Conservation (phyloP, 2,329 filamentous ascomycete genomes). For the Colletotrichum echinochloae region DNA sequence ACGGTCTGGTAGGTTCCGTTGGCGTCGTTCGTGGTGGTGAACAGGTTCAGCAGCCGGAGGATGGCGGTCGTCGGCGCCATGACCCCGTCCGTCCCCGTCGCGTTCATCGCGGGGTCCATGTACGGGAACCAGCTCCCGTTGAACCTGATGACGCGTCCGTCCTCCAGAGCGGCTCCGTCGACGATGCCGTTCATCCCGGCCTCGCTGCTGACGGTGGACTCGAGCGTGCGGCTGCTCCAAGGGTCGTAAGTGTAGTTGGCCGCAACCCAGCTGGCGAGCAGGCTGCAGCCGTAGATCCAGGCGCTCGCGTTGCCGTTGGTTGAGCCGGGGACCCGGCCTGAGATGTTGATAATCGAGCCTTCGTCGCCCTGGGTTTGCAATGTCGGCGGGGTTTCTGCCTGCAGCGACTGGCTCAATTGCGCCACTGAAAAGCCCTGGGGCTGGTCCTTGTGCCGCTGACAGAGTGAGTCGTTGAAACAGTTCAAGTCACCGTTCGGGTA, state of each 20-base stretch:
- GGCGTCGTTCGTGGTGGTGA: not conserved
- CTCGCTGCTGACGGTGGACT: not conserved
- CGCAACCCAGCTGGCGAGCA: not conserved
- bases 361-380: not conserved
- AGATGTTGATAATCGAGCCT: not conserved
- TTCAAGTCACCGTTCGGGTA: not conserved
- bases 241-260: not conserved
- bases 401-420: not conserved
- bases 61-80: not conserved
- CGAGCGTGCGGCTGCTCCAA: not conserved
- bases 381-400: not conserved
- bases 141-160: not conserved
- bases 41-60: not conserved
- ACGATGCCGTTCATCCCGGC: not conserved
- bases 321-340: not conserved
- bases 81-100: not conserved
- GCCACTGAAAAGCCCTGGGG: not conserved
- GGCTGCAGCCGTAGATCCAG: not conserved
- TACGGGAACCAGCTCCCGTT: slow-evolving; percentile 6
- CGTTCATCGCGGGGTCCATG: not conserved
- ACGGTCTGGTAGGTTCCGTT: not conserved
- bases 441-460: not conserved
- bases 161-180: not conserved
- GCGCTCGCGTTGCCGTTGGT: too few species aligned
- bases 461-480: not conserved